These are phyloP conservation scores for Aspergillus sp. DNA, from an alignment of 2,329 filamentous ascomycete genomes.

Conservation along the genomic window DNA sequence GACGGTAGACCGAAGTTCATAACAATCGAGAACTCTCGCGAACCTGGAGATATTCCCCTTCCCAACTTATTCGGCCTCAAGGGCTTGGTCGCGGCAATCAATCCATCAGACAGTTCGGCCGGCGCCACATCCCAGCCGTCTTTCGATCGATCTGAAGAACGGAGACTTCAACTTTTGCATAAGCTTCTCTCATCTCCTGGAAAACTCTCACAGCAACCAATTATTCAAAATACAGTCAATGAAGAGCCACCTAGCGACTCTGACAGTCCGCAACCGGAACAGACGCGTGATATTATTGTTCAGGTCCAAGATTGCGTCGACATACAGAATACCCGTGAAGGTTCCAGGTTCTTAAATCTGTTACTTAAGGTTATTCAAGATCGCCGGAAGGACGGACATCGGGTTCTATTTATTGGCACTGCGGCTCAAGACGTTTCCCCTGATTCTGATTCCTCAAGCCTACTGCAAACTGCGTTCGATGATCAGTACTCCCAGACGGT, in stretches of 20 bases:
- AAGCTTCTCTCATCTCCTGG: conserved; percentile 32
- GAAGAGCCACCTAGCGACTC: conserved; percentile 3
- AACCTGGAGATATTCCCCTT: conserved; percentile 32
- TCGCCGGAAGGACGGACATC: conserved; percentile 68
- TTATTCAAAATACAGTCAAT: conserved; percentile 5
- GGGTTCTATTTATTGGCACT: conserved; percentile 78
- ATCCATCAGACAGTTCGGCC: conserved; percentile 25
- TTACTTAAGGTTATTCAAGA: conserved; percentile 71
- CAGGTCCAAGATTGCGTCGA: conserved; percentile 81
- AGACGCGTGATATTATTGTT: conserved; percentile 59
- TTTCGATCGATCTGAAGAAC: conserved; percentile 27
- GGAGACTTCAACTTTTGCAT: conserved; percentile 36
- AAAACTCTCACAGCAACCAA: conserved; percentile 9
- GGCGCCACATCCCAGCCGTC: conserved; percentile 16
- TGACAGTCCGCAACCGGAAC: conserved; percentile 17
- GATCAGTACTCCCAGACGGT: conserved; percentile 54
- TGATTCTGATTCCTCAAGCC: conserved; percentile 43
- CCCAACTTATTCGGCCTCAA: conserved; percentile 33
- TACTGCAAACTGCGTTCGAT: conserved; percentile 47
- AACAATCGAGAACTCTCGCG: conserved; percentile 33
- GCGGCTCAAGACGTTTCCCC: conserved; percentile 53
- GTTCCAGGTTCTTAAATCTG: conserved; percentile 66
- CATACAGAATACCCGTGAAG: conserved; percentile 67
- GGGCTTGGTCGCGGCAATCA: conserved; percentile 33
- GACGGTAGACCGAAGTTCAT: conserved; percentile 30